Evolutionary conservation across 139 green algal genomes (phyloP).

Genomic region (Micractinium sp.): DNA sequence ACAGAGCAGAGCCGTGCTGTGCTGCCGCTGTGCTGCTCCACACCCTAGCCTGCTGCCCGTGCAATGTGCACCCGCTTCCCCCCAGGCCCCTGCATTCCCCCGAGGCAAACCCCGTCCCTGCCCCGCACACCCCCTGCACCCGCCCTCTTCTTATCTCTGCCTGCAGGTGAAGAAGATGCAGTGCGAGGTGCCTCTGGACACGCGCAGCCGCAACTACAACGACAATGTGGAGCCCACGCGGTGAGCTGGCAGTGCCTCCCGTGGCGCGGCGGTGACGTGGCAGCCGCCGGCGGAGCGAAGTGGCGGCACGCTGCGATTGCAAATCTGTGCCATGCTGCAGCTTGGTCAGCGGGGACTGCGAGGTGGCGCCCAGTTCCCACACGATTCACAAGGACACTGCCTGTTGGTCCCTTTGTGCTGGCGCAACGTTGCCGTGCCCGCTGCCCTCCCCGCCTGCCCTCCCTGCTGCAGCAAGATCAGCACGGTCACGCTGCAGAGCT

Average conservation of each 20-base stretch:
- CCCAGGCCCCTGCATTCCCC: no score
- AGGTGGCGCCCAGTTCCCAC: no score
- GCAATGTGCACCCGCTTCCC: no score
- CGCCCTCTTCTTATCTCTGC: no score
- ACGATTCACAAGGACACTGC: no score
- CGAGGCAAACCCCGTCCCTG: no score
- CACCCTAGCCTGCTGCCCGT: no score
- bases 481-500: slow-evolving; percentile 61
- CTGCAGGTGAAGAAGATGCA: slow-evolving; percentile 37
- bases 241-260: background rate
- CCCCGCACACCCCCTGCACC: no score
- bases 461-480: slow-evolving; percentile 37
- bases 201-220: slow-evolving; percentile 65
- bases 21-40: no score
- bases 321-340: background rate
- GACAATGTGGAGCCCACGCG: slow-evolving; percentile 11
- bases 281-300: background rate
- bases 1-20: no score
- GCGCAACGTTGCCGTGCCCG: no score
- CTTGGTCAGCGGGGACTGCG: background rate
- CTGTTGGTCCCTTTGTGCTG: no score
- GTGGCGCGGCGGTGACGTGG: background rate
- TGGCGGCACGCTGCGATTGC: background rate
- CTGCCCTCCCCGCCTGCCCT: background rate
- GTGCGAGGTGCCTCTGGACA: slow-evolving; percentile 66